phyloP scores from a whole-genome alignment of 73 alveolate species.

The Uronychia setigera region DNA sequence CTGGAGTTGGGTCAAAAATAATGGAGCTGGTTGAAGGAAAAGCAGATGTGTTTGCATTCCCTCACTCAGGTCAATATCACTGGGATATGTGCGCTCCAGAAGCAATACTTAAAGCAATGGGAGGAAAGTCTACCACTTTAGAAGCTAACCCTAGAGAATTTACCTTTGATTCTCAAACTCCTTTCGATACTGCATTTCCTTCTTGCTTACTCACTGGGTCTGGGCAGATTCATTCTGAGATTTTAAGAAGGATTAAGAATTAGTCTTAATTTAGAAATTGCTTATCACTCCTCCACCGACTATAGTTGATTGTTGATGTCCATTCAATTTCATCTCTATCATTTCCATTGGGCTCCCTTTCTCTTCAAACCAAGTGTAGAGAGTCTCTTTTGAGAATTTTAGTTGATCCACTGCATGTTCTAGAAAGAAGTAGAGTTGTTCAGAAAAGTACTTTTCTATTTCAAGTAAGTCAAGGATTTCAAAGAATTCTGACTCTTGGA shows the following conservation, averaged over 20 bases:
- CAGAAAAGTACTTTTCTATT: background rate
- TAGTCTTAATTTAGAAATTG: background rate
- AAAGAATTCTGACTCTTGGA: conserved; percentile 16
- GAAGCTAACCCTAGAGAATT: background rate
- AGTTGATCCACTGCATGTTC: background rate
- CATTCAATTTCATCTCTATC: background rate
- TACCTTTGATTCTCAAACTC: background rate
- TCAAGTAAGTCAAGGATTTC: background rate
- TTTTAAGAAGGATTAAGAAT: background rate
- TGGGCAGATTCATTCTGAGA: background rate
- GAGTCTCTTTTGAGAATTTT: background rate
- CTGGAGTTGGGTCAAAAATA: background rate
- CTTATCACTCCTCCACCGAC: background rate
- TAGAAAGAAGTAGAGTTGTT: background rate
- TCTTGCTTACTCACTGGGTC: background rate
- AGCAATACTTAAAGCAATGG: conserved; percentile 33
- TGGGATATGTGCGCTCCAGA: conserved; percentile 60
- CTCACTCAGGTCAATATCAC: conserved; percentile 23
- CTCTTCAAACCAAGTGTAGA: background rate
- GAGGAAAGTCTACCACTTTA: conserved; percentile 25
- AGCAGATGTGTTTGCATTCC: background rate
- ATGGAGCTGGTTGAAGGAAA: background rate
- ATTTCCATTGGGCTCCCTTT: background rate
- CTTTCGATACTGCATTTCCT: background rate
- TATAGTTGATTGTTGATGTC: too few relatives aligned